phyloP scores from a whole-genome alignment of 257 asterid genomes.

The Penstemon eatonii region DNA sequence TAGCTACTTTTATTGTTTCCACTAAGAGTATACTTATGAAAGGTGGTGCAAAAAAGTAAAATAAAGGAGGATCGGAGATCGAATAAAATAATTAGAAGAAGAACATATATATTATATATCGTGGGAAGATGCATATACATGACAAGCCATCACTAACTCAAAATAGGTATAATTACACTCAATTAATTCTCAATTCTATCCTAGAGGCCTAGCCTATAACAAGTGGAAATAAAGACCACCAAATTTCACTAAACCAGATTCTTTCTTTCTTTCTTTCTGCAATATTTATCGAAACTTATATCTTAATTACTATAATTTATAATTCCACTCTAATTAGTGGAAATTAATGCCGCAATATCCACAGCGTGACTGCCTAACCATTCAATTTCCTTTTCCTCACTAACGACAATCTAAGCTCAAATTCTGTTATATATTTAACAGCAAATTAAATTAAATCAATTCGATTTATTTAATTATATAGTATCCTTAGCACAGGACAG shows the following conservation, averaged over 20 bases:
- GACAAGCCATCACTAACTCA: slow-evolving; percentile 20
- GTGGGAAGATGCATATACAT: not conserved
- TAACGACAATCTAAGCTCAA: no score
- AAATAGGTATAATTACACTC: not conserved
- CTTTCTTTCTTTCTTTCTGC: not conserved
- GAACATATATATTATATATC: not conserved
- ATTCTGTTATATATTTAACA: no score
- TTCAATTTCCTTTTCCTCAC: no score
- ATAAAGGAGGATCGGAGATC: not conserved
- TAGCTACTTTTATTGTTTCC: not conserved
- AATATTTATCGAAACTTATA: no score
- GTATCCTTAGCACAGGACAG: no score
- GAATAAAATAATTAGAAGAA: not conserved
- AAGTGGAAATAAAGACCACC: slow-evolving; percentile 5
- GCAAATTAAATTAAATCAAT: no score
- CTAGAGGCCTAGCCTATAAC: not conserved
- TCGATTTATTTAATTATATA: no score
- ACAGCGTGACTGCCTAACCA: no score
- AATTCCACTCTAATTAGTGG: no score
- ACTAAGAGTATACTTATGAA: not conserved
- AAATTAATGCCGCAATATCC: no score
- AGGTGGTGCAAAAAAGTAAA: not conserved
- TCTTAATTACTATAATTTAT: no score
- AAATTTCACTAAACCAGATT: not conserved
- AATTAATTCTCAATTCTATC: not conserved